Conservation (phyloP, 140 eudicot species). For the Oenanthe javanica region DNA sequence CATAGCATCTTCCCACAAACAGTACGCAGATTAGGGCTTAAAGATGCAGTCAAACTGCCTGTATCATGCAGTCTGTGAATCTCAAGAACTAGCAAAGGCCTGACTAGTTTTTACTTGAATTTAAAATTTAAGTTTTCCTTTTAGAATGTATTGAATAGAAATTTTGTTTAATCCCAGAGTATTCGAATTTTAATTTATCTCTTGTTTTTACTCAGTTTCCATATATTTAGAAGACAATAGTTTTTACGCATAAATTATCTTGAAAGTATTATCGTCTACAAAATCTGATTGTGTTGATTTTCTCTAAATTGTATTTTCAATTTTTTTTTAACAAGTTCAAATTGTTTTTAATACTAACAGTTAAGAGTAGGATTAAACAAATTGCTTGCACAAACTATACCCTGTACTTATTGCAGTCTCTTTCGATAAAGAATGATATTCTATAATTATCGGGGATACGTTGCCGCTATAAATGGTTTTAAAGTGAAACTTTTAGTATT, state of each 20-base stretch:
- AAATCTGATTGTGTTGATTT: too few relatives aligned
- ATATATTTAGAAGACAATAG: too few relatives aligned
- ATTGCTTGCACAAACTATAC: too few relatives aligned
- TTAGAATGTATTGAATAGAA: not conserved
- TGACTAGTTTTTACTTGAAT: not conserved
- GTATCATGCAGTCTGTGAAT: conserved; percentile 18
- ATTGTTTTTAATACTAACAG: too few relatives aligned
- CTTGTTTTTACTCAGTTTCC: not conserved
- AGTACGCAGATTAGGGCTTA: conserved; percentile 30
- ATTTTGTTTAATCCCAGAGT: not conserved
- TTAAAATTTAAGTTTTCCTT: not conserved
- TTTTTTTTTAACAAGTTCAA: too few relatives aligned
- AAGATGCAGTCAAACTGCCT: conserved; percentile 16
- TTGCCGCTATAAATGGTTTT: conserved; percentile 53
- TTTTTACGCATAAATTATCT: too few relatives aligned
- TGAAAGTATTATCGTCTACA: too few relatives aligned
- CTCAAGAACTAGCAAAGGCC: conserved; percentile 19
- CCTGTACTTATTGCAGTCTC: too few relatives aligned
- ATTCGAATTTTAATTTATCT: not conserved
- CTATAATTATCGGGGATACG: conserved; percentile 55
- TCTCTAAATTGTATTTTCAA: too few relatives aligned
- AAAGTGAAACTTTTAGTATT: not conserved
- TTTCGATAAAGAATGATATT: too few relatives aligned
- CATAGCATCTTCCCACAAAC: conserved; percentile 39
- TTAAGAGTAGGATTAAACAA: too few relatives aligned